Base-by-base conservation (phyloP, 1,139 yeast species). In the Hyphopichia buzzinii region DNA sequence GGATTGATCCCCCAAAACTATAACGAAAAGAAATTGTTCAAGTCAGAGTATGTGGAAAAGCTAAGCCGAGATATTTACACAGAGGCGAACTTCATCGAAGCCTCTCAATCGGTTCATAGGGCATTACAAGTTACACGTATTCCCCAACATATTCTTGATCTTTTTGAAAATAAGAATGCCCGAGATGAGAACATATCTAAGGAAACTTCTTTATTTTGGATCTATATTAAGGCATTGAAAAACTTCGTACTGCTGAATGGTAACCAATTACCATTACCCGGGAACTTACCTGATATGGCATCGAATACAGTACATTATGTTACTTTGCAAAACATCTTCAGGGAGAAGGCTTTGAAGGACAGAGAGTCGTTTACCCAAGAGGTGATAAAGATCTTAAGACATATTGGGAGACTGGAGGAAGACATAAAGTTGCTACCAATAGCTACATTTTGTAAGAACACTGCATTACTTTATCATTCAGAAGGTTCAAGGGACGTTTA, bases 221-320 rank as follows among this genome's bases (percentile, higher is more conserved):
- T 75, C 2, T 67, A 81, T 15, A 68, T 78, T 0, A 63, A 60
- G 24, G 84, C 90, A 0, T 61, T 90, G 34, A 62, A 71, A 25
- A 45, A 48, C 4, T 90, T 79, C 54, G 67, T 81, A 5, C 41
- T 37, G 0, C 42, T 49, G 4, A 59, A 67, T 40, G 58, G 64
- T n/a, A 59, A 64, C 3, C 52, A 57, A 15, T 59, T 85, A 17
- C 97, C 97, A 0, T 62, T 88, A 3, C 71, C 84, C 3, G 96
- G 96, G 0, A 73, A 67, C 1, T 54, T 90, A 10, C 96, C 96
- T 0, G 97, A 90, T 56, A 90, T 92, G 97, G 84, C 86, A 24
- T 77, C 96, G 0, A 81, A 81, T 45, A 82, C 96, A 0, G 60
- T 60, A 11, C 71, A 71, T 36, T 92, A 84, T 54, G 67, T 83